These are phyloP conservation scores for Ceratocystis cacaofunesta DNA, from an alignment of 2,329 filamentous ascomycete species.

Conservation along the genomic window DNA sequence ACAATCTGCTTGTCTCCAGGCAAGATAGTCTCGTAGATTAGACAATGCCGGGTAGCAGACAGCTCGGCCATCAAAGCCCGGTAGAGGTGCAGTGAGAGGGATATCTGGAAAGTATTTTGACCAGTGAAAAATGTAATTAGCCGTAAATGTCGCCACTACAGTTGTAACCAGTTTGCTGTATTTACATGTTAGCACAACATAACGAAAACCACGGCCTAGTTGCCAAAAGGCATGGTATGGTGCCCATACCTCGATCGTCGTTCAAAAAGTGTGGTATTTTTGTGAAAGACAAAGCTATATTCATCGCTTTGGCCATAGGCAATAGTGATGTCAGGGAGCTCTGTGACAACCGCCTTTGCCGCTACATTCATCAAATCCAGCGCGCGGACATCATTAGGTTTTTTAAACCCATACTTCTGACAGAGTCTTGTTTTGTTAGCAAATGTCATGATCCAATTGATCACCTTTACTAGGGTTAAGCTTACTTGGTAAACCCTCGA, in stretches of 20 bases:
- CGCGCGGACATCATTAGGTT: constrained; percentile 81
- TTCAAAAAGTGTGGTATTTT: constrained; percentile 69
- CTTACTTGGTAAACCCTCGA: constrained; percentile 82
- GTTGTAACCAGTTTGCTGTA: constrained; percentile 77
- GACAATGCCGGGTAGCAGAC: constrained; percentile 73
- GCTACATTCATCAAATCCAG: constrained; percentile 90
- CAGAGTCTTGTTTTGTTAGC: constrained; percentile 48
- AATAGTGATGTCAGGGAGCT: constrained; percentile 70
- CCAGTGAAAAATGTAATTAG: constrained; percentile 79
- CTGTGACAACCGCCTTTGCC: constrained; percentile 68
- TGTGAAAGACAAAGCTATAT: constrained; percentile 85
- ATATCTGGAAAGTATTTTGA: constrained; percentile 55
- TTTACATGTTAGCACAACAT: not conserved
- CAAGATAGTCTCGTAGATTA: constrained; percentile 87
- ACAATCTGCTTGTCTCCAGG: constrained; percentile 96
- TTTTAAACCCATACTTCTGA: constrained; percentile 67
- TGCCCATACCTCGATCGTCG: constrained; percentile 54
- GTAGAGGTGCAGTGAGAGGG: constrained; percentile 57
- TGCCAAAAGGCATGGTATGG: not conserved
- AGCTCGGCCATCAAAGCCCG: constrained; percentile 83
- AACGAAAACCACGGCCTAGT: not conserved
- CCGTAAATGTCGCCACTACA: constrained; percentile 82
- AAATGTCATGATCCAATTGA: not conserved
- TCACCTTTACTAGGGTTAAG: not conserved
- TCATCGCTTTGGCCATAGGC: constrained; percentile 94